Evolutionary conservation across 2,329 filamentous ascomycete genomes (phyloP).

Genomic region (Colletotrichum sp.): DNA sequence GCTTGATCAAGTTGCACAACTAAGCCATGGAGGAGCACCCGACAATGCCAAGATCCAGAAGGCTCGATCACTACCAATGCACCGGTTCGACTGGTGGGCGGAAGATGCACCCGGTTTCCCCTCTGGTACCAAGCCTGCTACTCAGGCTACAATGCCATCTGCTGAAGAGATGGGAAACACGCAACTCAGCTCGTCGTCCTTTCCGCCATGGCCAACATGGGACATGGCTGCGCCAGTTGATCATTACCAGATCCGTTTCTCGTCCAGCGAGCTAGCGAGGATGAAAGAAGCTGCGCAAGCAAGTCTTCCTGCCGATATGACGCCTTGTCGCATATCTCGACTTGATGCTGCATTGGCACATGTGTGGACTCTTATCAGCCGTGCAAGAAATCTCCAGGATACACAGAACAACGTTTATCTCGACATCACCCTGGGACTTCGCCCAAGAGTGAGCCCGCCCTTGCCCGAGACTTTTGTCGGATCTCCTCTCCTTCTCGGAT

Average conservation of each 20-base stretch:
- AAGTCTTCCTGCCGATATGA: conserved; percentile 4
- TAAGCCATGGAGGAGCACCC: conserved; percentile 18
- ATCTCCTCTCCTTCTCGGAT: conserved; percentile 45
- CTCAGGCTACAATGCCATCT: conserved; percentile 28
- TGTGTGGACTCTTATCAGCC: conserved; percentile 48
- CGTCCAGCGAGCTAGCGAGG: conserved; percentile 32
- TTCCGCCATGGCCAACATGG: conserved; percentile 48
- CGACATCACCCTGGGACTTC: conserved; percentile 44
- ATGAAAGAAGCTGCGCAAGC: conserved; percentile 32
- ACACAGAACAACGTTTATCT: conserved; percentile 37
- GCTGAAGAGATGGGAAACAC: background rate
- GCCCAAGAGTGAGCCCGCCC: conserved; percentile 40
- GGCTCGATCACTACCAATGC: conserved; percentile 44
- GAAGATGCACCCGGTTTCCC: conserved; percentile 33
- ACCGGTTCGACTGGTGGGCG: conserved; percentile 54
- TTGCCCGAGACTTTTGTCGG: conserved; percentile 46
- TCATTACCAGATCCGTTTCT: conserved; percentile 42
- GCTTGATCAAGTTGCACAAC: conserved; percentile 40
- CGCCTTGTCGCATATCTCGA: conserved; percentile 35
- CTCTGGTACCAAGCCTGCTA: conserved; percentile 26
- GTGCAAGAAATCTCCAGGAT: conserved; percentile 35
- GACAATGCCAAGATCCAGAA: conserved; percentile 28
- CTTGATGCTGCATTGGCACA: conserved; percentile 52
- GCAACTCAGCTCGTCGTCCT: conserved; percentile 32
- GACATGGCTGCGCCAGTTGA: conserved; percentile 36